phyloP scores from a whole-genome alignment of 345 rosid species.

The Camelina sativa region DNA sequence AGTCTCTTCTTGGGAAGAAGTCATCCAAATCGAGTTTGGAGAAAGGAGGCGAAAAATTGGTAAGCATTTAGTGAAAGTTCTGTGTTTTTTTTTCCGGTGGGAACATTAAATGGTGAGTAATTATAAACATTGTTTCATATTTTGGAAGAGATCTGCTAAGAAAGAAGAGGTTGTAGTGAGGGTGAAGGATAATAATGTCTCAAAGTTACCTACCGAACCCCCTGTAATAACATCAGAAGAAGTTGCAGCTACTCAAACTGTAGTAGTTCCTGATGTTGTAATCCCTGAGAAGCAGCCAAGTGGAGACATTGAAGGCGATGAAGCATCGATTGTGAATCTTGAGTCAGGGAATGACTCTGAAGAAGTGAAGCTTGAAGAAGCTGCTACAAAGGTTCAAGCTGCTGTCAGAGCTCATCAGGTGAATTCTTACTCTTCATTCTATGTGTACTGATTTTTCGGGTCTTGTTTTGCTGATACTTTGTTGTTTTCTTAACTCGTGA shows the following conservation, averaged over 20 bases:
- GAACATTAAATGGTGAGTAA: constrained; percentile 11
- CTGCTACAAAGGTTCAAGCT: constrained; percentile 71
- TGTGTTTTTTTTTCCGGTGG: background rate
- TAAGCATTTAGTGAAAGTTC: constrained; percentile 29
- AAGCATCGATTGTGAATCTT: background rate
- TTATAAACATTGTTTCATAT: constrained; percentile 27
- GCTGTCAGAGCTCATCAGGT: constrained; percentile 80
- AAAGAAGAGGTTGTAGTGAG: constrained; percentile 55
- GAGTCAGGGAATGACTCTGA: constrained; percentile 52
- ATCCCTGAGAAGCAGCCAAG: constrained; percentile 40
- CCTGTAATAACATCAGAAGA: constrained; percentile 40
- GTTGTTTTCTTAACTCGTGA: constrained; percentile 16
- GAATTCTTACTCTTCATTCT: constrained; percentile 28
- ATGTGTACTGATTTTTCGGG: background rate
- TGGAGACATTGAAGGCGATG: constrained; percentile 35
- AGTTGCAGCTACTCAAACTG: constrained; percentile 41
- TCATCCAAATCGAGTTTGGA: constrained; percentile 64
- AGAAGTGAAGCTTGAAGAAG: constrained; percentile 55
- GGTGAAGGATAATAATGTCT: constrained; percentile 49
- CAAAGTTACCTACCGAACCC: constrained; percentile 44
- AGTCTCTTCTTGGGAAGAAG: constrained; percentile 69
- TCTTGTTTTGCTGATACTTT: constrained; percentile 12
- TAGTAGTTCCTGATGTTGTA: constrained; percentile 39
- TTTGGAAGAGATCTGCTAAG: constrained; percentile 55
- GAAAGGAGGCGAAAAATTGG: constrained; percentile 57